Conservation (phyloP, 371 early-diverging fungal genomes). For the Apophysomyces sp. region DNA sequence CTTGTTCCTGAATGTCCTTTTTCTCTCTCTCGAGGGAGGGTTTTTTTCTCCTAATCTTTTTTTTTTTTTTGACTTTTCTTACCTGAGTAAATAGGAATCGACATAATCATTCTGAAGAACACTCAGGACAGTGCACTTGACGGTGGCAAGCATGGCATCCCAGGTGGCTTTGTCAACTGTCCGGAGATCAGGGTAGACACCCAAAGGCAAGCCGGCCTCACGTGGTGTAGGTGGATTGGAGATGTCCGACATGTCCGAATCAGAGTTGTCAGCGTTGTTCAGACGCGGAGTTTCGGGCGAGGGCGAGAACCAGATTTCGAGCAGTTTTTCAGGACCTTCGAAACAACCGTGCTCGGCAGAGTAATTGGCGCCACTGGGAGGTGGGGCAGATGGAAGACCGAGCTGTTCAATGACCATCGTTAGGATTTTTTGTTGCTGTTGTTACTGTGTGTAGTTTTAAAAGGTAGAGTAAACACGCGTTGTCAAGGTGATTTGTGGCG, state of each 20-base stretch:
- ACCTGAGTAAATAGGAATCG: conserved; percentile 87
- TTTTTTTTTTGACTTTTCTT: conserved; percentile 9
- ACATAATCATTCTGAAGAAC: conserved; percentile 68
- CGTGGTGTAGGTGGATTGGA: conserved; percentile 29
- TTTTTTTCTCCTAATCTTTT: background rate
- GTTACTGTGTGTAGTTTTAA: too few species aligned
- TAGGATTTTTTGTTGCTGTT: too few species aligned
- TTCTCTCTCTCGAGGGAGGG: background rate
- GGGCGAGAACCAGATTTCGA: conserved; percentile 91
- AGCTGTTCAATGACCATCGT: conserved; percentile 1
- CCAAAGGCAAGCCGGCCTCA: conserved; percentile 20
- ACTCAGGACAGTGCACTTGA: conserved; percentile 85
- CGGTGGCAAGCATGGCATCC: conserved; percentile 87
- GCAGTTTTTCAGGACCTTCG: conserved; percentile 96
- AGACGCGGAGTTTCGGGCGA: conserved; percentile 19
- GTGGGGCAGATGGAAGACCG: conserved; percentile 26
- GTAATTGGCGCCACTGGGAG: conserved; percentile 35
- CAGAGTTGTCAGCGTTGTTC: conserved; percentile 7
- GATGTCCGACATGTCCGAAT: conserved; percentile 32
- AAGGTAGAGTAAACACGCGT: too few species aligned
- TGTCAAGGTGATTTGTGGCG: too few species aligned
- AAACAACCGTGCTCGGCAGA: conserved; percentile 57
- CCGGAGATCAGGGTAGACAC: conserved; percentile 62
- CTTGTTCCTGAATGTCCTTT: background rate
- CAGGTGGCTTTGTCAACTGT: conserved; percentile 69